Evolutionary conservation across 2,329 filamentous ascomycete genomes (phyloP).

Genomic region (Claviceps cyperi): DNA sequence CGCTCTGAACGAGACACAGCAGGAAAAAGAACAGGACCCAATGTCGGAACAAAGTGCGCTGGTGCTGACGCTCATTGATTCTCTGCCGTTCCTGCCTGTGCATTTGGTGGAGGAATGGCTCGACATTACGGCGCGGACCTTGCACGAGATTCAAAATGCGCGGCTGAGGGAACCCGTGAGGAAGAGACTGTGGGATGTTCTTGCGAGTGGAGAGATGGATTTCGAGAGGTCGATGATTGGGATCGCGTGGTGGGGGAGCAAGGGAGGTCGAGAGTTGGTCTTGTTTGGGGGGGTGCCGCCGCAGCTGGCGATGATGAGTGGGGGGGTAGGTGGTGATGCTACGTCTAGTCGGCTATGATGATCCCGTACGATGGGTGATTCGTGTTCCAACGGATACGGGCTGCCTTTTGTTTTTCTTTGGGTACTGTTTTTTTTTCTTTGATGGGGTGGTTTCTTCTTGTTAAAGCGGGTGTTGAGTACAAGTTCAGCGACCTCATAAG

Average conservation of each 20-base stretch:
- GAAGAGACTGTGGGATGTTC: conserved; percentile 62
- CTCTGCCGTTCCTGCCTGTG: conserved; percentile 59
- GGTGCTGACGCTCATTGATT: conserved; percentile 63
- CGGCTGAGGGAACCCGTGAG: conserved; percentile 50
- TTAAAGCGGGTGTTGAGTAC: too few relatives aligned
- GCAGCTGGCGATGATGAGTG: conserved; percentile 36
- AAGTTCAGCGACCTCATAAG: too few relatives aligned
- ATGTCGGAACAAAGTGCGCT: conserved; percentile 71
- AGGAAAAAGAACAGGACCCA: conserved; percentile 16
- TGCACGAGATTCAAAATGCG: conserved; percentile 49
- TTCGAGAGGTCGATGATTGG: conserved; percentile 66
- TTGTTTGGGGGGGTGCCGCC: conserved; percentile 14
- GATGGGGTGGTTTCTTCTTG: not conserved
- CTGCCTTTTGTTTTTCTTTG: too few relatives aligned
- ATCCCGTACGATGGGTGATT: too few relatives aligned
- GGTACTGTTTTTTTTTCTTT: not conserved
- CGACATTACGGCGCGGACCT: conserved; percentile 50
- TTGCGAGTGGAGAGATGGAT: conserved; percentile 76
- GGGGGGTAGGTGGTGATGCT: conserved; percentile 26
- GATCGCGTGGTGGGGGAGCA: conserved; percentile 71
- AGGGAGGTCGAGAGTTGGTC: conserved; percentile 38
- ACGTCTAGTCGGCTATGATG: conserved; percentile 22
- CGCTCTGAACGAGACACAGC: conserved; percentile 8
- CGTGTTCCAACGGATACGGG: too few relatives aligned
- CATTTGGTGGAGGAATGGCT: conserved; percentile 69